A percentile compares a stretch with the other conserved stretches of the same genome.
Evolutionary conservation across 2,329 filamentous ascomycete species (phyloP).

Genomic region (Penicillium crustosum): DNA sequence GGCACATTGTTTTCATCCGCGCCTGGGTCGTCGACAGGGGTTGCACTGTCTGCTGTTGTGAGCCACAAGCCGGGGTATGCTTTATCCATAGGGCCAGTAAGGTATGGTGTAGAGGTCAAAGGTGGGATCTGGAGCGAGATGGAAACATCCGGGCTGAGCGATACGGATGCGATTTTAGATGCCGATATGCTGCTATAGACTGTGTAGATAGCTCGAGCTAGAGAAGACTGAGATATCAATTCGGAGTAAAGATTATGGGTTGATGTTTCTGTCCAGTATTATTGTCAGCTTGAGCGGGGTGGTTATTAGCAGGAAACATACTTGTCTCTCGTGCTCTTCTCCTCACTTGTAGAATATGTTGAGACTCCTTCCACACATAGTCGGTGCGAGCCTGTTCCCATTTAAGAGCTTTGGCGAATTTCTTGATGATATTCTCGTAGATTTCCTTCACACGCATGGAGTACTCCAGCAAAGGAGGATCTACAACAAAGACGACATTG

Average conservation of each 20-base stretch:
- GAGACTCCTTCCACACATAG: constrained; percentile 89
- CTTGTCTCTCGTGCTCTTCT: constrained; percentile 71
- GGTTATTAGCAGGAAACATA: constrained; percentile 15
- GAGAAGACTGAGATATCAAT: constrained; percentile 63
- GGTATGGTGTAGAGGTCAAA: constrained; percentile 66
- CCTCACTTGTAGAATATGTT: constrained; percentile 76
- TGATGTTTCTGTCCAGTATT: constrained; percentile 31
- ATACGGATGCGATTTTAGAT: constrained; percentile 81
- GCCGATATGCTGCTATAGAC: constrained; percentile 78
- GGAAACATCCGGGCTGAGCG: constrained; percentile 64
- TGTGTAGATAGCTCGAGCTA: constrained; percentile 79
- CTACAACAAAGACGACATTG: constrained; percentile 89
- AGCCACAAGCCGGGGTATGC: constrained; percentile 77
- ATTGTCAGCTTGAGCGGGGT: constrained; percentile 15
- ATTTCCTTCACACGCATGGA: constrained; percentile 72
- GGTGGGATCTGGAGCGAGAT: constrained; percentile 65
- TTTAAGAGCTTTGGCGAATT: constrained; percentile 87
- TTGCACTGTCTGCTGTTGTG: constrained; percentile 79
- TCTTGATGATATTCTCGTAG: constrained; percentile 86
- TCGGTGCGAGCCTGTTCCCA: constrained; percentile 87
- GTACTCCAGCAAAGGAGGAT: constrained; percentile 74
- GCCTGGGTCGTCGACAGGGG: constrained; percentile 63
- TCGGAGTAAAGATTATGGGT: constrained; percentile 43
- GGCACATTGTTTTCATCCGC: constrained; percentile 58
- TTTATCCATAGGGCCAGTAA: constrained; percentile 67